These are phyloP conservation scores for Nepenthes alata DNA, from an alignment of 179 eudicot genomes.

Conservation along the genomic window DNA sequence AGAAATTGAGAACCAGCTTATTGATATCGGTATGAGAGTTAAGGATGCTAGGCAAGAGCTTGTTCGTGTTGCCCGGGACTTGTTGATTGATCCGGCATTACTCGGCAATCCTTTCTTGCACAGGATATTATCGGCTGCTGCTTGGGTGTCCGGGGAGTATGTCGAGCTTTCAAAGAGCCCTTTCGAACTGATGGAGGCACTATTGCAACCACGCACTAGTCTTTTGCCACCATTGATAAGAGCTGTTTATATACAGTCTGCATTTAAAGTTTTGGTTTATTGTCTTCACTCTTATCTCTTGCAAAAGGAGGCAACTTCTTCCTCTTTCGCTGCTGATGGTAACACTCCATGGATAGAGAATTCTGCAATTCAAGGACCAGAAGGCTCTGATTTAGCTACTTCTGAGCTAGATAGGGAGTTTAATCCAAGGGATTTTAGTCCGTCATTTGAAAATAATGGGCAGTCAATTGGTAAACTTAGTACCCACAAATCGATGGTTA, in stretches of 20 bases:
- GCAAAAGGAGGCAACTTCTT: constrained; percentile 24
- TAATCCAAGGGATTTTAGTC: constrained; percentile 12
- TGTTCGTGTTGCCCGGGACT: constrained; percentile 57
- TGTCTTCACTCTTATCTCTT: constrained; percentile 50
- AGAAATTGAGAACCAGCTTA: constrained; percentile 70
- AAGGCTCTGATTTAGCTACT: constrained; percentile 7
- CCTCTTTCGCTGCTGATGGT: constrained; percentile 18
- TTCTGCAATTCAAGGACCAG: constrained; percentile 8
- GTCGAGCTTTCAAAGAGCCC: constrained; percentile 69
- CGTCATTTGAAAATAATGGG: constrained; percentile 10
- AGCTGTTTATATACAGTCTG: constrained; percentile 72
- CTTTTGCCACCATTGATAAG: constrained; percentile 58
- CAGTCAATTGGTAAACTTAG: constrained; percentile 10
- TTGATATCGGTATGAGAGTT: constrained; percentile 96
- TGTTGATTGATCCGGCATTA: constrained; percentile 88
- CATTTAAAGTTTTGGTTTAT: constrained; percentile 57
- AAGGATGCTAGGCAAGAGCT: constrained; percentile 80
- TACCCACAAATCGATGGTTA: constrained; percentile 26
- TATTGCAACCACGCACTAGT: constrained; percentile 86
- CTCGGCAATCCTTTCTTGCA: constrained; percentile 79
- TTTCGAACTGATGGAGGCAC: constrained; percentile 64
- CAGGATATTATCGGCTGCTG: constrained; percentile 61
- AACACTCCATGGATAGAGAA: neutral
- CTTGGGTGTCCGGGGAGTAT: constrained; percentile 90
- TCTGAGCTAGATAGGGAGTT: constrained; percentile 6